phyloP scores from a whole-genome alignment of 805 yeast genomes.

The Yarrowia sp. region DNA sequence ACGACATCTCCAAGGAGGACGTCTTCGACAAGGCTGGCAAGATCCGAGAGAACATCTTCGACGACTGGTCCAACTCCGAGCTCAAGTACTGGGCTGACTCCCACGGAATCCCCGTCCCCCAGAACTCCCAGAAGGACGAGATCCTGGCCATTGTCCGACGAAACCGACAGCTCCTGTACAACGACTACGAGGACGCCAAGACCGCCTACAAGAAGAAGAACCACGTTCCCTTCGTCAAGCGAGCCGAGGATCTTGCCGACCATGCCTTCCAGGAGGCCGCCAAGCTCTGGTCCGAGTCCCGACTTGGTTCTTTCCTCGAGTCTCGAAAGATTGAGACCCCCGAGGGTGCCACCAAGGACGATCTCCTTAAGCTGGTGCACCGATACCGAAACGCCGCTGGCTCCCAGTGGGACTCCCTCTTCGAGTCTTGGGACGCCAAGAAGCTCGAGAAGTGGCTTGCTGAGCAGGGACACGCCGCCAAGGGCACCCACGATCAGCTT shows the following conservation, averaged over 20 bases:
- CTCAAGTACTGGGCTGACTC: constrained; percentile 55
- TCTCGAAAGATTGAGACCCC: constrained; percentile 50
- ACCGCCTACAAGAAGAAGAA: constrained; percentile 39
- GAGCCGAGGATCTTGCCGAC: constrained; percentile 42
- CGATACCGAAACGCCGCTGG: constrained; percentile 53
- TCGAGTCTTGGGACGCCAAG: constrained; percentile 60
- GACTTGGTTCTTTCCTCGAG: constrained; percentile 49
- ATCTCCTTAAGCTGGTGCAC: constrained; percentile 55
- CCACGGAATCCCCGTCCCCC: constrained; percentile 49
- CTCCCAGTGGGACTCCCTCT: constrained; percentile 57
- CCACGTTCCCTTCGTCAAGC: constrained; percentile 43
- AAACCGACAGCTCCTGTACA: constrained; percentile 48
- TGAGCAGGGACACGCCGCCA: constrained; percentile 53
- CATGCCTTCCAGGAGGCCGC: constrained; percentile 44
- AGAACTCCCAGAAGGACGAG: constrained; percentile 42
- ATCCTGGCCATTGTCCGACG: constrained; percentile 46
- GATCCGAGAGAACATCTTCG: constrained; percentile 51
- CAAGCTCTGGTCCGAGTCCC: constrained; percentile 49
- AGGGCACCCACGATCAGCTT: constrained; percentile 57
- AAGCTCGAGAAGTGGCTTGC: constrained; percentile 60
- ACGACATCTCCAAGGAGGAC: constrained; percentile 48
- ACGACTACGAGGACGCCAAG: constrained; percentile 42
- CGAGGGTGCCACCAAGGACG: constrained; percentile 49
- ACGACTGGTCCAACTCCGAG: constrained; percentile 54
- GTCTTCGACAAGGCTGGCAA: constrained; percentile 52